These are phyloP conservation scores for Quercus glauca DNA, from an alignment of 306 rosid species.

Conservation along the genomic window DNA sequence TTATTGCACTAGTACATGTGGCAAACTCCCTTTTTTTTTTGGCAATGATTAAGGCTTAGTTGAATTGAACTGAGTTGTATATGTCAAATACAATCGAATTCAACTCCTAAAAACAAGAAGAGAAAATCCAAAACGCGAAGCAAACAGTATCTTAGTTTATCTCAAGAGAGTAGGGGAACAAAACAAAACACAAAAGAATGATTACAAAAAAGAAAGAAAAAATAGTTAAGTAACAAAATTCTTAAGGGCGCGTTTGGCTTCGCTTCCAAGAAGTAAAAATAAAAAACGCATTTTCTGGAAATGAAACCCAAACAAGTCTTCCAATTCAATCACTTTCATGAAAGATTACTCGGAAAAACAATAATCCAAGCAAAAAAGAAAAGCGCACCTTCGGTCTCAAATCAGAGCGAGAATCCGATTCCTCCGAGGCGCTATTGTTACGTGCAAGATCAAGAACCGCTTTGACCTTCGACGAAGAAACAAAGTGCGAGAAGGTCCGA, in stretches of 20 bases:
- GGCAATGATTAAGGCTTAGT: not conserved
- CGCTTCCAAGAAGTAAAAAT: not conserved
- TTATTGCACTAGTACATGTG: too few relatives aligned
- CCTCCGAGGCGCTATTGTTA: not conserved
- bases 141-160: not conserved
- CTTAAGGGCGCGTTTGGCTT: not conserved
- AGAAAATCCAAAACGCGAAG: not conserved
- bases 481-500: conserved; percentile 25
- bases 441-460: conserved; percentile 53
- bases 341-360: not conserved
- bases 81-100: not conserved
- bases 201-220: not conserved
- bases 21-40: too few relatives aligned
- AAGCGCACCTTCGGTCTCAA: conserved; percentile 51
- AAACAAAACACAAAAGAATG: not conserved
- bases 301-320: not conserved
- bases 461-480: conserved; percentile 40
- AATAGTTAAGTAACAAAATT: not conserved
- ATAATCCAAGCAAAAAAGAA: not conserved
- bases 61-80: not conserved
- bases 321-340: too few relatives aligned
- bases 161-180: not conserved
- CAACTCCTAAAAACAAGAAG: not conserved
- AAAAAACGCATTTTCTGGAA: not conserved
- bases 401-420: conserved; percentile 29